Evolutionary conservation across 768 basidiomycete genomes (phyloP), one percentile per base, ranked within the genome.

Genomic region (Amanita pseudoporphyria): DNA sequence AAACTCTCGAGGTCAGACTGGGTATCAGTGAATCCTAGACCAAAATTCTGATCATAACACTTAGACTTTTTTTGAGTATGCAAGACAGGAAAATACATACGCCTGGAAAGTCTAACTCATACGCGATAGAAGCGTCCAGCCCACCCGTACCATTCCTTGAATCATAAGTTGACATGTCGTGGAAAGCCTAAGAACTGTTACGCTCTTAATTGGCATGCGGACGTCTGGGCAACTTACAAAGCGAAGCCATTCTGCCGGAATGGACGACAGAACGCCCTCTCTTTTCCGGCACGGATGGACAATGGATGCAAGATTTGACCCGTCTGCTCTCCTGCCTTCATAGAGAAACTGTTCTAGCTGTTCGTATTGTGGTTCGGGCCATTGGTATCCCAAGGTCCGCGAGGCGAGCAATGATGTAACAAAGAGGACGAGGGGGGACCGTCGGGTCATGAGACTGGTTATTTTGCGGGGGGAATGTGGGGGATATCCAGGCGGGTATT

Each of bases 111-210:
- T 10, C 24, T 28, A 14, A 31, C 28, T 58, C 67, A 18, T 49
- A 74, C 74, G 64, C 68, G 50, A 78, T 66, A 6, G 72, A 74
- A 18, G 71, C 71, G 52, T 78, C 76, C 47, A 78, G 37, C n/a
- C 76, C 75, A 18, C 74, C 76, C 1, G 66, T 67, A 6, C 72
- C 73, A 56, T 67, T 64, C n/a, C 67, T 62, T 24, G 62, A 61
- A 54, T 76, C 68, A 45, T 73, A 65, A 6, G 74, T 72, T 16
- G 73, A 66, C 64, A 71, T 69, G 58, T 78, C 75, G 56, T 78
- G 75, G 54, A 73, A 77, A 28, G 73, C 69, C 72, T 74, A 38
- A 37, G 24, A 7, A 22, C 24, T 18, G n/a, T 12, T 35, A 5
- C 3, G 35, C 21, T 26, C n/a, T 14, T 37, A 9, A 10, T 22